A percentile compares a stretch with the other conserved stretches of the same genome.
Conservation (phyloP, 768 basidiomycete genomes). For the Tephrocybe rancida region DNA sequence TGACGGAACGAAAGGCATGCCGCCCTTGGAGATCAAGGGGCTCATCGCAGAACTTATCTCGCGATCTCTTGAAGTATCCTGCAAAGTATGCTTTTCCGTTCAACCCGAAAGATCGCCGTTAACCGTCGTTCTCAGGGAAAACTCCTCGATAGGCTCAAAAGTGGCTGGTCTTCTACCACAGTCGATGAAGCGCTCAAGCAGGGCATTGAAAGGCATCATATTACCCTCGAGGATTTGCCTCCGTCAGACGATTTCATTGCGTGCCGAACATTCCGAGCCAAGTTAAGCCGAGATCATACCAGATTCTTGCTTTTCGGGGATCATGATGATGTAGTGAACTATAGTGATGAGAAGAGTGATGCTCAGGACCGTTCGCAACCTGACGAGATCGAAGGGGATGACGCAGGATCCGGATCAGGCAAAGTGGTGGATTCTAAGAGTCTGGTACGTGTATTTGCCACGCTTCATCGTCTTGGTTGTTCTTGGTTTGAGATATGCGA, state of each 20-base stretch:
- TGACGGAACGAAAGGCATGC: constrained; percentile 44
- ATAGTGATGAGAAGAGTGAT: not conserved
- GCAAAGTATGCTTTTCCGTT: constrained; percentile 43
- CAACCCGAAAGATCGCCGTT: not conserved
- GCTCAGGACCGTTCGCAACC: not conserved
- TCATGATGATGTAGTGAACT: not conserved
- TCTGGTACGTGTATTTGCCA: constrained; percentile 15
- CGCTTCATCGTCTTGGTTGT: not conserved
- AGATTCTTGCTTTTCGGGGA: constrained; percentile 16
- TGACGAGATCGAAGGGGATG: not conserved
- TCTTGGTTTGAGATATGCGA: not conserved
- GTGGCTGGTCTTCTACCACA: not conserved
- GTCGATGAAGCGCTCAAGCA: constrained; percentile 21
- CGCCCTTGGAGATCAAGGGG: constrained; percentile 38
- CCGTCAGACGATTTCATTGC: constrained; percentile 49
- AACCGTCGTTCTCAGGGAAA: constrained; percentile 53
- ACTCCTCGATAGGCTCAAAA: constrained; percentile 51
- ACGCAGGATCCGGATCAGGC: not conserved
- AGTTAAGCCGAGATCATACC: constrained; percentile 57
- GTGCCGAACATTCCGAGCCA: constrained; percentile 46
- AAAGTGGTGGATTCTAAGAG: not conserved
- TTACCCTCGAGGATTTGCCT: constrained; percentile 60
- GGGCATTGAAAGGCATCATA: constrained; percentile 51
- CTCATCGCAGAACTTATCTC: constrained; percentile 63
- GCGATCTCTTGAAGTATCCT: constrained; percentile 62